These are phyloP conservation scores for Sanghuangporus baumii DNA, from an alignment of 1,284 basidiomycete species.

Conservation along the genomic window DNA sequence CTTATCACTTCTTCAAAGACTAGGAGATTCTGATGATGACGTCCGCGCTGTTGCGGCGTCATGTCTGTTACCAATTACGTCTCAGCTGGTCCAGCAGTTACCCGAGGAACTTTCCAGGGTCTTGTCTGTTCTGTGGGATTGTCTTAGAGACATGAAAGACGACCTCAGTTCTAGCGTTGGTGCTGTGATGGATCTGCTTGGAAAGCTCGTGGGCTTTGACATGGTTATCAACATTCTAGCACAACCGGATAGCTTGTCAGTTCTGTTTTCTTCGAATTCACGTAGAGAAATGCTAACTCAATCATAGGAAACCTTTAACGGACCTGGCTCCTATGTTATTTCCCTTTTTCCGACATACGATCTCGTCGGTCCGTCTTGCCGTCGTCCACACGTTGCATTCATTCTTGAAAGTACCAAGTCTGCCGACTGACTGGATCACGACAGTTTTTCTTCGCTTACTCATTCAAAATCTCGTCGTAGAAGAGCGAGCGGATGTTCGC, in stretches of 20 bases:
- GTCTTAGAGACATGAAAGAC: conserved; percentile 90
- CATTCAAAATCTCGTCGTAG: conserved; percentile 93
- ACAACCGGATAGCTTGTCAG: conserved; percentile 61
- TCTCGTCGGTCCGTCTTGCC: conserved; percentile 87
- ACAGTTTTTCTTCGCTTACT: conserved; percentile 77
- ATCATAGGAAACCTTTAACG: conserved; percentile 63
- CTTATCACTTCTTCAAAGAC: conserved; percentile 37
- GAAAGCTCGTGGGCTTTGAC: conserved; percentile 77
- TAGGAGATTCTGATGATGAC: conserved; percentile 92
- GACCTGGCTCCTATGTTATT: conserved; percentile 85
- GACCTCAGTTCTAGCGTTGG: conserved; percentile 96
- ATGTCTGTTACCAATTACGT: conserved; percentile 83
- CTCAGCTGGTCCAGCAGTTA: conserved; percentile 72
- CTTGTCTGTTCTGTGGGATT: conserved; percentile 86
- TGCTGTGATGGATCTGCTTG: conserved; percentile 94
- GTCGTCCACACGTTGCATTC: conserved; percentile 88
- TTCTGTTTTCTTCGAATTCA: conserved; percentile 18
- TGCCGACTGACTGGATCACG: conserved; percentile 82
- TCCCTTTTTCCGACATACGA: conserved; percentile 98
- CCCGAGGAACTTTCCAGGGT: conserved; percentile 71
- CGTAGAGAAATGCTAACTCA: conserved; percentile 16
- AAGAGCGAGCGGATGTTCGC: conserved; percentile 86
- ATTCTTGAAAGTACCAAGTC: conserved; percentile 74
- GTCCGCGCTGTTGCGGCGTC: conserved; percentile 95
- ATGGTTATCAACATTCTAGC: conserved; percentile 75